A percentile compares a stretch with the other conserved stretches of the same genome.
Evolutionary conservation across 2,329 filamentous ascomycete genomes (phyloP).

Genomic region (Tolypocladium tundrense): DNA sequence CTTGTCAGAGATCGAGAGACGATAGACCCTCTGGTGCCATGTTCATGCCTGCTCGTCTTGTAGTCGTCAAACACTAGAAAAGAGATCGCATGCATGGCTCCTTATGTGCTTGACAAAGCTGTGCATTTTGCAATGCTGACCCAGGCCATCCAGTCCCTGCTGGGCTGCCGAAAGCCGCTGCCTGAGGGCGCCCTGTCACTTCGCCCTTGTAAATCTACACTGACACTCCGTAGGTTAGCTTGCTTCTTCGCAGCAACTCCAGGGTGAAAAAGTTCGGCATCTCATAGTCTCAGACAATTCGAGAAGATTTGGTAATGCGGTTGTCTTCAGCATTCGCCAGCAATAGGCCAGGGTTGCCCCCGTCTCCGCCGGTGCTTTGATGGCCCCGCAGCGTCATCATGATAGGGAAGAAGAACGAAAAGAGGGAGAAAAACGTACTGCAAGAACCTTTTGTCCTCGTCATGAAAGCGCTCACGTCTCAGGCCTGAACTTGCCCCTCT

Average conservation of each 20-base stretch:
- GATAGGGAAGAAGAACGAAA: slow-evolving; percentile 7
- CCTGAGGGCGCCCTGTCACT: not conserved
- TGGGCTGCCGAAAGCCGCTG: not conserved
- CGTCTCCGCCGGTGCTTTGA: slow-evolving; percentile 20
- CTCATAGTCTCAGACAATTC: slow-evolving; percentile 38
- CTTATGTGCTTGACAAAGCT: not conserved
- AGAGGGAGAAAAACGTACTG: not conserved
- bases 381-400: slow-evolving; percentile 48
- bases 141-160: not conserved
- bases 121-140: not conserved
- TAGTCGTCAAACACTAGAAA: not conserved
- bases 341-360: slow-evolving; percentile 13
- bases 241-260: not conserved
- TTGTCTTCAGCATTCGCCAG: slow-evolving; percentile 45
- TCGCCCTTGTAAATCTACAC: not conserved
- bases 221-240: not conserved
- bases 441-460: not conserved
- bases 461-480: slow-evolving; percentile 25
- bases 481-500: slow-evolving; percentile 51
- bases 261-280: not conserved
- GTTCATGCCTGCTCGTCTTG: not conserved
- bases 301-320: slow-evolving; percentile 59
- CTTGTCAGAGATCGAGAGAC: not conserved
- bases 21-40: not conserved
- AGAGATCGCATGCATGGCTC: not conserved